These are phyloP conservation scores for Populus hybrid DNA, from an alignment of 441 rosid genomes.

Conservation along the genomic window DNA sequence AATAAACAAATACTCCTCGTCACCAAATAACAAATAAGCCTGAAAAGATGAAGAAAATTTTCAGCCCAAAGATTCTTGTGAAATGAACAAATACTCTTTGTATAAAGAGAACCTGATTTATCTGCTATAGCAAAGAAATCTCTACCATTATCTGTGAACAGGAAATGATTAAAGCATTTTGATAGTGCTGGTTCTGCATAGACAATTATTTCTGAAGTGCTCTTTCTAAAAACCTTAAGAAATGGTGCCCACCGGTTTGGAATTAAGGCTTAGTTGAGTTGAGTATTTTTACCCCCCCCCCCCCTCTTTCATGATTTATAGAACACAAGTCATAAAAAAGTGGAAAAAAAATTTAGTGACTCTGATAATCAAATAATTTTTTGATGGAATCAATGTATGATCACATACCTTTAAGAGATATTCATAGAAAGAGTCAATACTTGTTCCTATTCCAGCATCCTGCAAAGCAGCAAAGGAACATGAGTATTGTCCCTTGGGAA, in stretches of 20 bases:
- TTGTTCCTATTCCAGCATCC: constrained; percentile 99
- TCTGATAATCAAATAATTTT: background rate
- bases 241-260: background rate
- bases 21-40: constrained; percentile 96
- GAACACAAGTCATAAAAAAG: background rate
- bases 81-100: background rate
- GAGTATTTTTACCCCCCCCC: background rate
- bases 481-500: background rate
- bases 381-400: background rate
- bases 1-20: constrained; percentile 87
- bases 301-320: background rate
- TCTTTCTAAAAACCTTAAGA: background rate
- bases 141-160: background rate
- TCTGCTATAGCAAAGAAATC: background rate
- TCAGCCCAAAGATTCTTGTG: background rate
- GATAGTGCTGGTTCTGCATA: background rate
- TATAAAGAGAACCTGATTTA: background rate
- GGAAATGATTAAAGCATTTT: background rate
- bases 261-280: background rate
- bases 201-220: background rate
- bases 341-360: background rate
- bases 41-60: constrained; percentile 31
- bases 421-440: constrained; percentile 97
- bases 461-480: constrained; percentile 39
- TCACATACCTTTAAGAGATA: constrained; percentile 81